Evolutionary conservation across 208 protist species (phyloP), one percentile per base, ranked within the genome.

Genomic region (Trypanosoma platydactyli): DNA sequence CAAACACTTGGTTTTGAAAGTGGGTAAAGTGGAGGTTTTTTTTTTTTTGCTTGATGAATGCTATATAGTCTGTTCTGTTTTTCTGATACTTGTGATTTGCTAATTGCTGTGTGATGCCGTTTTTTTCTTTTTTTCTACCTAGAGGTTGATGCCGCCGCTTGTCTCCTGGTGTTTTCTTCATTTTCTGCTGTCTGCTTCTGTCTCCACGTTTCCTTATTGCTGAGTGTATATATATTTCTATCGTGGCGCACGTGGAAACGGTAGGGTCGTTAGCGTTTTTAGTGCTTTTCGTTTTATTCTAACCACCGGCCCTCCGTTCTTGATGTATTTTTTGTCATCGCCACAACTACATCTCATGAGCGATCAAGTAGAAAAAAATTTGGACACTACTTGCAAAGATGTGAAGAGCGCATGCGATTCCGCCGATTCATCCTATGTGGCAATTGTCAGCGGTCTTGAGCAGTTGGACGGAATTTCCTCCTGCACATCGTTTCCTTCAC

Each of bases 401-500:
- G 35, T 33, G 1, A 56, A 56, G n/a, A 24, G 60, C 35, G 27
- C n/a, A 11, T 18, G 49, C 44, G 45, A 27, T 29, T 30, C 22
- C 29, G 27, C 25, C 22, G 48, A 25, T 15, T 5, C 49, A 16
- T 45, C 35, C 4, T 66, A 3, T 18, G 20, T 15, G 18, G 3
- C 60, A 45, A 18, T 42, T 25, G 18, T 56, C 27, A 20, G 25
- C n/a, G 38, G 56, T 2, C 11, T 11, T 29, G 66, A 71, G 20
- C 30, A 27, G 16, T 7, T 64, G n/a, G 66, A 64, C 42, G 66
- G 66, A 13, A 71, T 71, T 11, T 71, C 66, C 25, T 71, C 66
- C 11, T n/a, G n/a, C n/a, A 5, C 25, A 5, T 71, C 66, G 25
- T 58, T 29, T 5, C 12, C 29, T 7, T 63, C 33, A 5, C 3